These are phyloP conservation scores for Nothomitra cinnamomea DNA, from an alignment of 2,329 filamentous ascomycete genomes.

Conservation along the genomic window DNA sequence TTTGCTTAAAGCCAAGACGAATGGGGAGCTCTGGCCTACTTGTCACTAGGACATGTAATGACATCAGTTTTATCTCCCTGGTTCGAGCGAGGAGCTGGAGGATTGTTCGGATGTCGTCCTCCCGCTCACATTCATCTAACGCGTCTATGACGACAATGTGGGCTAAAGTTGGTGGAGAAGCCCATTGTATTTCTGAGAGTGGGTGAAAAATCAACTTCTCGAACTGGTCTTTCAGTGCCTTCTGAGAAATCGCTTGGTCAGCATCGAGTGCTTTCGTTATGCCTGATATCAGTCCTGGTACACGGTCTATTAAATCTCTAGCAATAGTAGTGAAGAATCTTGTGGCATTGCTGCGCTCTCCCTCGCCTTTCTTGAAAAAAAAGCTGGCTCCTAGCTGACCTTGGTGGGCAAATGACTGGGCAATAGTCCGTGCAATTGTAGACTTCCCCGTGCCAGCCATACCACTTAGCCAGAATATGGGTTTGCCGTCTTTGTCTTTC, in stretches of 20 bases:
- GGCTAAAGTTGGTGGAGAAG: neutral
- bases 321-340: conserved; percentile 27
- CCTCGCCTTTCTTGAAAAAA: conserved; percentile 29
- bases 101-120: conserved; percentile 11
- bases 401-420: conserved; percentile 12
- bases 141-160: conserved; percentile 16
- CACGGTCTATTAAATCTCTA: conserved; percentile 16
- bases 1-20: conserved; percentile 12
- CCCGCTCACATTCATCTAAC: conserved; percentile 17
- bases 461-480: conserved; percentile 22
- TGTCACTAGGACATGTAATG: conserved; percentile 15
- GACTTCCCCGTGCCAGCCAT: too few relatives aligned
- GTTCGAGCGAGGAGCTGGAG: conserved; percentile 12
- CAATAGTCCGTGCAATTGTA: conserved; percentile 22
- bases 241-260: conserved; percentile 17
- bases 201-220: conserved; percentile 24
- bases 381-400: conserved; percentile 22
- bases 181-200: conserved; percentile 11
- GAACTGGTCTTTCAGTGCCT: conserved; percentile 23
- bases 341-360: conserved; percentile 20
- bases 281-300: conserved; percentile 16
- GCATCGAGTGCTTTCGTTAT: conserved; percentile 18
- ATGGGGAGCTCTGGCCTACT: conserved; percentile 17
- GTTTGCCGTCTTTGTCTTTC: conserved; percentile 10
- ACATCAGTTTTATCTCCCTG: conserved; percentile 5